A percentile compares a stretch with the other conserved stretches of the same genome.
Evolutionary conservation across 352 stramenopile genomes (phyloP).

Genomic region (Globisporangium echinulatum): DNA sequence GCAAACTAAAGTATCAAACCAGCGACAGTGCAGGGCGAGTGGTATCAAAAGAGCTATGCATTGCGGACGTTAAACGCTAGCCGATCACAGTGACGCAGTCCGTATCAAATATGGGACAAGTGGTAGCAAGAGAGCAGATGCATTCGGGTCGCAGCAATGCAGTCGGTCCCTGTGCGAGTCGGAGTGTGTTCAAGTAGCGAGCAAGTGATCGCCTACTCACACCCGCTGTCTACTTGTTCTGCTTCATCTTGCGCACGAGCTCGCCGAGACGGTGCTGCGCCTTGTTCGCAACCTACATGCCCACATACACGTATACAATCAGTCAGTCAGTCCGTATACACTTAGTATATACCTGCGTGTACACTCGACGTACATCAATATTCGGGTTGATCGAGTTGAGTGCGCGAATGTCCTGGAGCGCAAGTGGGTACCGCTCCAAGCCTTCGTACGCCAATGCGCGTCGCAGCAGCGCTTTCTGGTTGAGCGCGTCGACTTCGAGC

Average conservation of each 20-base stretch:
- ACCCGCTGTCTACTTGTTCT: slow-evolving; percentile 43
- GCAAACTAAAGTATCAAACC: background rate
- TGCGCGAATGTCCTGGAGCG: slow-evolving; percentile 81
- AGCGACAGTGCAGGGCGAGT: background rate
- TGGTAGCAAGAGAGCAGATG: too few species aligned
- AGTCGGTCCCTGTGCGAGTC: too few species aligned
- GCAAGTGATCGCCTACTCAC: background rate
- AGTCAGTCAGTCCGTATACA: slow-evolving; percentile 3
- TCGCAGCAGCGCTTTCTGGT: slow-evolving; percentile 94
- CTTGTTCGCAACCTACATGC: slow-evolving; percentile 77
- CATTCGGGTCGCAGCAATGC: too few species aligned
- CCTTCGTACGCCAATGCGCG: slow-evolving; percentile 93
- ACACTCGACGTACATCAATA: slow-evolving; percentile 55
- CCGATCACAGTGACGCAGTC: too few species aligned
- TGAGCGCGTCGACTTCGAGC: slow-evolving; percentile 90
- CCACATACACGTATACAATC: too few species aligned
- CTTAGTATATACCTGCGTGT: background rate
- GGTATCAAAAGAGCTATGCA: background rate
- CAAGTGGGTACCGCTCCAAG: slow-evolving; percentile 90
- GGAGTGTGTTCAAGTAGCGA: background rate
- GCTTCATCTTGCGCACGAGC: slow-evolving; percentile 83
- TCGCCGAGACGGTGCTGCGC: slow-evolving; percentile 85
- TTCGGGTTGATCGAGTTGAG: slow-evolving; percentile 85
- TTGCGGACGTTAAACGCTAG: too few species aligned
- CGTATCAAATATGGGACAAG: too few species aligned